Conservation (phyloP, 1,139 yeast species). For the Entelexis sorbosivorans region DNA sequence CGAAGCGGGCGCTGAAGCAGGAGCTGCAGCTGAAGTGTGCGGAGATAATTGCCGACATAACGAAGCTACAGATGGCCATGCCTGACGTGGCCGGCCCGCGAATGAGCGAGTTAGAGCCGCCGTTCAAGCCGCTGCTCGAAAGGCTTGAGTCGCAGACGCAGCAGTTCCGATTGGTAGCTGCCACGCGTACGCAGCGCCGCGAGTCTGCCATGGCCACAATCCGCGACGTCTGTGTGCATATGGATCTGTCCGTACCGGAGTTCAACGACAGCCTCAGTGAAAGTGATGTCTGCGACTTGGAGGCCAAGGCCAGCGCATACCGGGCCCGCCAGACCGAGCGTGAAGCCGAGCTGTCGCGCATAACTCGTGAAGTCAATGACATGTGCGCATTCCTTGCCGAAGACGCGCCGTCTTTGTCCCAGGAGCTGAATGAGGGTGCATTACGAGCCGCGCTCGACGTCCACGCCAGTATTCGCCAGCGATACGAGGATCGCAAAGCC, state of each 20-base stretch:
- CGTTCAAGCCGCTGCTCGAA: conserved; percentile 3
- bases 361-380: neutral
- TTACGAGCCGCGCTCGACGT: neutral
- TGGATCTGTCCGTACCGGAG: conserved; percentile 13
- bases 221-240: neutral
- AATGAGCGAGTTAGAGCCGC: conserved; percentile 4
- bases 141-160: conserved; percentile 1
- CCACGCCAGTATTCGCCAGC: neutral
- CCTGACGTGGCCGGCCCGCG: neutral
- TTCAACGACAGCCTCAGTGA: conserved; percentile 28
- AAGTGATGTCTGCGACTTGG: conserved; percentile 26
- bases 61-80: neutral
- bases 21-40: conserved; percentile 24
- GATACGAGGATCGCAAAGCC: neutral
- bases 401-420: neutral
- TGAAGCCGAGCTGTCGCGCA: neutral
- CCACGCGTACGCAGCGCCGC: neutral
- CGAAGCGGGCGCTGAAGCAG: conserved; percentile 28
- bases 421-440: neutral
- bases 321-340: neutral
- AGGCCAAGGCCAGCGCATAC: conserved; percentile 43
- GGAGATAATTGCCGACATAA: conserved; percentile 23
- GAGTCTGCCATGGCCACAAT: neutral
- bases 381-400: neutral
- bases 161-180: neutral